Base-by-base conservation (phyloP, 495 filamentous ascomycete genomes). In the Aspergillus ostianus region DNA sequence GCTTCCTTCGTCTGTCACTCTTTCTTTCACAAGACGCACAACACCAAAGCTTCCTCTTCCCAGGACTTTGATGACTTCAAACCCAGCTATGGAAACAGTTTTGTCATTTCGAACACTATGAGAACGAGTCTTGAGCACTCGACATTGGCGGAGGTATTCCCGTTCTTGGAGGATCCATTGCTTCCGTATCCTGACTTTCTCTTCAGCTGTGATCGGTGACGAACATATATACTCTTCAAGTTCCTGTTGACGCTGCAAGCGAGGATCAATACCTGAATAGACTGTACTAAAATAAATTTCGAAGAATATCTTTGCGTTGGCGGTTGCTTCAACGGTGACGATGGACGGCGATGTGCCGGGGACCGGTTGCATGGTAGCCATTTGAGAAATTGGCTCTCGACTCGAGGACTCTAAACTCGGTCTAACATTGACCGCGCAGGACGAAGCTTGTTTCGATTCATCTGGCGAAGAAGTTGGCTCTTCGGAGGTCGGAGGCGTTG, bases 1-100 rank as follows among this genome's bases (percentile, higher is more conserved):
- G 12, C 57, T 51, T 15, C 9, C 10, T 10, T 52, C 51, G 30
- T n/a, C 27, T 44, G 19, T 44, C 20, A 13, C 29, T 61, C 80
- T 86, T 68, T 93, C 88, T 18, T 84, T 85, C 7, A 96, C 92
- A 23, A 98, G 80, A 49, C 88, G 82, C 7, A 98, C 93, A 55
- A 96, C 87, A 2, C 93, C 93, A 75, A 97, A 98, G 65, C 93
- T 96, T 15, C 93, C 93, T 70, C 93, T 95, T 0, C 93, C 93
- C n/a, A 98, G 81, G n/a, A 92, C 78, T 63, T 89, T 89, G 44
- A 97, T 74, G 18, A 86, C 75, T 62, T 96, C 90, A 63, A 90
- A 97, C n/a, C 86, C 86, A 3, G 84, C 82, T 27, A 82, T 69
- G 5, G 79, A 79, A 13, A 84, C 72, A n/a, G 75, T 71, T 41